phyloP scores from a whole-genome alignment of 345 rosid genomes.

The Syzygium grande region DNA sequence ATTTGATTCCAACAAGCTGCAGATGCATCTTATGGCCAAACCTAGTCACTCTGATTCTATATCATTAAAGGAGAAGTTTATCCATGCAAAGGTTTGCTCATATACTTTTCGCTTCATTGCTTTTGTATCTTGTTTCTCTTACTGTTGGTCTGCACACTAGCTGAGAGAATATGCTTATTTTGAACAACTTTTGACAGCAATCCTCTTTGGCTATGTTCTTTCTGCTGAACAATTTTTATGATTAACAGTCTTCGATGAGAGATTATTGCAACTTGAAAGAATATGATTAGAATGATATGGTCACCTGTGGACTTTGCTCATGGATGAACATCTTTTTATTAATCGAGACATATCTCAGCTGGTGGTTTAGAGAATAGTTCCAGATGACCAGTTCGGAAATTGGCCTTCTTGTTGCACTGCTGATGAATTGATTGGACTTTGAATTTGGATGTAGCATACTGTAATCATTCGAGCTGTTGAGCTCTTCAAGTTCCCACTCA shows the following conservation, averaged over 20 bases:
- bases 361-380: neutral
- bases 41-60: slow-evolving; percentile 72
- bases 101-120: slow-evolving; percentile 4
- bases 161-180: neutral
- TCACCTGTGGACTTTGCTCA: neutral
- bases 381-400: neutral
- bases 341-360: neutral
- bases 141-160: neutral
- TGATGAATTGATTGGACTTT: neutral
- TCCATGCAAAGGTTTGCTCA: slow-evolving; percentile 77
- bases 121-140: neutral
- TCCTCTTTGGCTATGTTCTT: neutral
- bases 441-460: neutral
- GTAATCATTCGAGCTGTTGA: neutral
- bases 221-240: neutral
- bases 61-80: slow-evolving; percentile 90
- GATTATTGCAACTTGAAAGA: neutral
- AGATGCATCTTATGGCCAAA: slow-evolving; percentile 45
- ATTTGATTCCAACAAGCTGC: slow-evolving; percentile 51
- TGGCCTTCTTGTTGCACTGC: neutral
- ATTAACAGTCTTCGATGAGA: neutral
- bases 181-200: neutral
- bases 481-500: neutral
- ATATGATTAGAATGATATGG: neutral
- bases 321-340: neutral